phyloP scores from a whole-genome alignment of 2,329 filamentous ascomycete species.

The Penicillium digitatum region DNA sequence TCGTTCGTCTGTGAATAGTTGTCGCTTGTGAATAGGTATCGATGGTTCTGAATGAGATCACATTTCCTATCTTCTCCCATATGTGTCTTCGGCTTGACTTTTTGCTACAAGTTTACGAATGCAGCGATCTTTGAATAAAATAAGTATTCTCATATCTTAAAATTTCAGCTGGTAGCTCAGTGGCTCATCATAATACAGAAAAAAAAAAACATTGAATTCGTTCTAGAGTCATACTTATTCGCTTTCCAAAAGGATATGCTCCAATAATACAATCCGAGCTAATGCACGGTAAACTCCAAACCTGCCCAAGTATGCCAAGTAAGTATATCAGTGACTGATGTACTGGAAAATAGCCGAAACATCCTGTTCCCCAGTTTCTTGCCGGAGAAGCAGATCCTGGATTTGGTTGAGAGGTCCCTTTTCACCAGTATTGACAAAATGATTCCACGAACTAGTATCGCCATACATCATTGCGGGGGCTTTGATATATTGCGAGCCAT shows the following conservation, averaged over 20 bases:
- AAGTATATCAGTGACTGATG: slow-evolving; percentile 69
- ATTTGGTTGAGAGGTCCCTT: slow-evolving; percentile 69
- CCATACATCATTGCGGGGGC: slow-evolving; percentile 94
- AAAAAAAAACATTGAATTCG: not conserved
- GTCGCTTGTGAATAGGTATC: not conserved
- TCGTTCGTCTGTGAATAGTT: not conserved
- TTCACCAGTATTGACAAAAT: slow-evolving; percentile 76
- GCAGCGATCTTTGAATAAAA: too few species aligned
- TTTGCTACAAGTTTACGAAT: not conserved
- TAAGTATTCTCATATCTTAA: too few species aligned
- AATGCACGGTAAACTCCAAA: not conserved
- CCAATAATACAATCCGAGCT: not conserved
- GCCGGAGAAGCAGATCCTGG: slow-evolving; percentile 83
- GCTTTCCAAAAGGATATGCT: not conserved
- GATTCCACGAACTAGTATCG: slow-evolving; percentile 99
- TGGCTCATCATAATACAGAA: not conserved
- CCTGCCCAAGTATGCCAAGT: not conserved
- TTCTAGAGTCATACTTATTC: slow-evolving; percentile 1
- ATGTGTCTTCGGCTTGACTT: not conserved
- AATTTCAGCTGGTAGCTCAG: too few species aligned
- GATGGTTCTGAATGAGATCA: not conserved
- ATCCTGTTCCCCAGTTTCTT: slow-evolving; percentile 72
- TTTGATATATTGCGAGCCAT: slow-evolving; percentile 83
- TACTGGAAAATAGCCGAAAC: slow-evolving; percentile 98
- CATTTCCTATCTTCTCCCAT: not conserved